phyloP scores from a whole-genome alignment of 2,329 filamentous ascomycete genomes.

The Dactylellina haptotyla region DNA sequence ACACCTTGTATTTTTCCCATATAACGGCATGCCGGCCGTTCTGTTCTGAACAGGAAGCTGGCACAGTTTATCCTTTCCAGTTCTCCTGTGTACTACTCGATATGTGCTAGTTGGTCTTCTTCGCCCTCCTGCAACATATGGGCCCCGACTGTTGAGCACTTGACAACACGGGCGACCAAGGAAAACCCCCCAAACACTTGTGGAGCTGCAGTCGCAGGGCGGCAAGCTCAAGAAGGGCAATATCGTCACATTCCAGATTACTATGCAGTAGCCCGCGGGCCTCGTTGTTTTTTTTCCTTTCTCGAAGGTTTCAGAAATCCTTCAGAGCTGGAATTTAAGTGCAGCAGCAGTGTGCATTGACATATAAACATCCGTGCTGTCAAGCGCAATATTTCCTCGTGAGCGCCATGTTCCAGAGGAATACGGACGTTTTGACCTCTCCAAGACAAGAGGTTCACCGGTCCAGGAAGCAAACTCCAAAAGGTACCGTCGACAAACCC shows the following conservation, averaged over 20 bases:
- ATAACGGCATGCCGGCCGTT: conserved; percentile 39
- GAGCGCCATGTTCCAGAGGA: conserved; percentile 49
- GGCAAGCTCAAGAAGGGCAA: conserved; percentile 24
- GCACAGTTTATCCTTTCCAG: conserved; percentile 50
- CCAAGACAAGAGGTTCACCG: conserved; percentile 40
- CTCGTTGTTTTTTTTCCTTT: conserved; percentile 39
- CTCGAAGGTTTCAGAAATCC: conserved; percentile 50
- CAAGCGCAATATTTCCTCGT: conserved; percentile 30
- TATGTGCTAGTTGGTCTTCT: conserved; percentile 35
- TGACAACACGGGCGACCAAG: conserved; percentile 17
- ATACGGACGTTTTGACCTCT: conserved; percentile 53
- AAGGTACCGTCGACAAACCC: conserved; percentile 30
- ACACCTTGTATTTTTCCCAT: conserved; percentile 44
- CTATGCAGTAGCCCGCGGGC: conserved; percentile 33
- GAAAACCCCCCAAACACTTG: conserved; percentile 5
- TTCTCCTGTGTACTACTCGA: conserved; percentile 53
- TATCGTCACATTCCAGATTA: conserved; percentile 41
- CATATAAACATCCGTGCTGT: conserved; percentile 51
- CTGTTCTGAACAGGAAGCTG: conserved; percentile 53
- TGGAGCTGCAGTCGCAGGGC: conserved; percentile 8
- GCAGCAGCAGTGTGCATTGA: conserved; percentile 54
- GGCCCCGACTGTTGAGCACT: no score
- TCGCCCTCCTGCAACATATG: no score
- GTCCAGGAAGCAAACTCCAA: conserved; percentile 14
- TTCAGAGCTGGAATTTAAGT: background rate